Conservation (phyloP, 169 alveolate species). For the Plasmodium gonderi region DNA sequence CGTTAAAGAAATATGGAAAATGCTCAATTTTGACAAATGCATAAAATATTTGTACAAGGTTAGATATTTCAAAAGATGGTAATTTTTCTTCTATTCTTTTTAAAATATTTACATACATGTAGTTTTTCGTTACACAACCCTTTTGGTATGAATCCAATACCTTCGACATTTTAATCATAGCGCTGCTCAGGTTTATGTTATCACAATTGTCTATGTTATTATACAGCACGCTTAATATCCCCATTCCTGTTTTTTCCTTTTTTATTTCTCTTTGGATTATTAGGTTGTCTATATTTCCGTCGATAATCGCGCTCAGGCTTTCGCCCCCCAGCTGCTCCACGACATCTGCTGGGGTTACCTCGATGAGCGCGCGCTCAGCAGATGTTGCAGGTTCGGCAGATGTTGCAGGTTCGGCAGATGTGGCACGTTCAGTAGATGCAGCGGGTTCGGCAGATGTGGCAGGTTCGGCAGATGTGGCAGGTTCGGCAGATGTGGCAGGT, state of each 20-base stretch:
- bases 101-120: slow-evolving; percentile 42
- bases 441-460: too few species aligned
- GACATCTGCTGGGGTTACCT: slow-evolving; percentile 6
- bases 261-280: slow-evolving; percentile 67
- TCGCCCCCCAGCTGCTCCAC: slow-evolving; percentile 29
- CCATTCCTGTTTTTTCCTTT: slow-evolving; percentile 51
- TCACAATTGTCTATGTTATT: slow-evolving; percentile 54
- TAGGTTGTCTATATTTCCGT: slow-evolving; percentile 68
- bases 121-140: slow-evolving; percentile 35
- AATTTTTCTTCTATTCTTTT: slow-evolving; percentile 45
- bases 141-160: slow-evolving; percentile 60
- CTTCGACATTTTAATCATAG: slow-evolving; percentile 37
- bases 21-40: slow-evolving; percentile 58
- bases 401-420: too few species aligned
- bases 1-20: slow-evolving; percentile 52
- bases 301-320: slow-evolving; percentile 43
- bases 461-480: too few species aligned
- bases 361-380: not conserved
- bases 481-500: too few species aligned
- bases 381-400: too few species aligned
- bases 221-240: slow-evolving; percentile 45
- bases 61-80: slow-evolving; percentile 11
- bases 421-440: too few species aligned
- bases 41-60: slow-evolving; percentile 46
- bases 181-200: slow-evolving; percentile 61